Conservation (phyloP, 2,329 filamentous ascomycete species). For the Ophiocordyceps camponoti-floridani region DNA sequence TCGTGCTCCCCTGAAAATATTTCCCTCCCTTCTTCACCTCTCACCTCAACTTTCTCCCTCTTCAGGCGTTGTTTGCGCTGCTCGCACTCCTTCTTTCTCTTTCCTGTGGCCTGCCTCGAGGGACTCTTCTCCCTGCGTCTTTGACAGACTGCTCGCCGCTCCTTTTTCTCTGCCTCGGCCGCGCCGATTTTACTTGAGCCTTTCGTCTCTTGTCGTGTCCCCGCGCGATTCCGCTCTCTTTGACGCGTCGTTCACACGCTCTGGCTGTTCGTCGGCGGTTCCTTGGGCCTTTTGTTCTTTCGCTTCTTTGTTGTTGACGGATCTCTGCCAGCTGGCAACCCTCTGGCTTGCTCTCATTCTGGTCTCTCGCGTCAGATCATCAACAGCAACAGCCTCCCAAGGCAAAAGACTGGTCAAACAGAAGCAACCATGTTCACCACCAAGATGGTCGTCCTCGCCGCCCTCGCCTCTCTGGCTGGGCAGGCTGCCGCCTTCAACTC, state of each 20-base stretch:
- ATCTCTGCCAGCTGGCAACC: background rate
- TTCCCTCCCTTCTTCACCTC: too few relatives aligned
- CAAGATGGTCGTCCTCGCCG: constrained; percentile 21
- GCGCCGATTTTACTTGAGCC: constrained; percentile 10
- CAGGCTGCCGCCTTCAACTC: constrained; percentile 23
- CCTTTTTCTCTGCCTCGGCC: constrained; percentile 13
- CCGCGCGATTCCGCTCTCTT: too few relatives aligned
- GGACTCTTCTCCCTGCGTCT: constrained; percentile 21
- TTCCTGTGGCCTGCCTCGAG: too few relatives aligned
- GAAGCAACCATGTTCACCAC: constrained; percentile 23
- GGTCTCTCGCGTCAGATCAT: background rate
- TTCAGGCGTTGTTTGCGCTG: too few relatives aligned
- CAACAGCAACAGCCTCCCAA: background rate
- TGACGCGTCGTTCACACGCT: too few relatives aligned
- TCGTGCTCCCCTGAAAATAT: too few relatives aligned
- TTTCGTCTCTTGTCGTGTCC: background rate
- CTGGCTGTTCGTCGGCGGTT: too few relatives aligned
- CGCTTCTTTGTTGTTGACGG: background rate
- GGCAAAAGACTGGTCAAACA: constrained; percentile 1
- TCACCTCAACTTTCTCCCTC: too few relatives aligned
- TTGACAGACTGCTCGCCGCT: constrained; percentile 27
- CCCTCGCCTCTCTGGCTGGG: constrained; percentile 23
- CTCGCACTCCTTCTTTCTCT: too few relatives aligned
- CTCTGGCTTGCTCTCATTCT: background rate
- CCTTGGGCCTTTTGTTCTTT: background rate